Evolutionary conservation across 78 protist species (phyloP), one percentile per base, ranked within the genome.

Genomic region (Mastigamoeba balamuthi): DNA sequence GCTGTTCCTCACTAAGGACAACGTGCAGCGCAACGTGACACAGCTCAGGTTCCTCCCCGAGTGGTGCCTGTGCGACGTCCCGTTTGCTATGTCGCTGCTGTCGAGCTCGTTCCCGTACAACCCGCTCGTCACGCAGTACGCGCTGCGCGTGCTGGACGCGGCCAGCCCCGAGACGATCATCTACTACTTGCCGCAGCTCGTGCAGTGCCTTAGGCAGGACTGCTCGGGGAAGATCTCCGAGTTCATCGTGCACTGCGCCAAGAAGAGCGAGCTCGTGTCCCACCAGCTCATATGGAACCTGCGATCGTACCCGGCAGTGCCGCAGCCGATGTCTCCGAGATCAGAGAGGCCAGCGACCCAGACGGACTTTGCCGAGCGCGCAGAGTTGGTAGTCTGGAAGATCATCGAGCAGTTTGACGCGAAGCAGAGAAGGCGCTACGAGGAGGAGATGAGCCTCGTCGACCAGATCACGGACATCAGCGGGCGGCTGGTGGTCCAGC

Each of bases 211-310:
- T 25, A 2, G 3, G 67, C 10, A 39, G 42, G 69, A 41, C 28
- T 3, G 1, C 53, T 39, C 27, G 28, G 69, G 67, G 6, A 72
- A 72, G 33, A 77, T 79, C 29, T 77, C 77, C 58, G 75, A 78
- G 4, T 80, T 53, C 58, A 63, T 83, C 5, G 89, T 85, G 17
- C 17, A 58, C 9, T 80, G 81, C 0, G 9, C 77, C 4, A 65
- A 76, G 71, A 66, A 68, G 4, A 44, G 72, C 6, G 88, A 75
- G 38, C 35, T 83, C 4, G 5, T 91, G 3, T 85, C 93, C 0
- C 95, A 93, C 42, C 94, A 91, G 72, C 73, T 93, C 64, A 48
- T 93, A 53, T 93, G 96, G 96, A 80, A 87, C 40, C 53, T 86
- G 28, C 79, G 74, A 36, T 77, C 94, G 69, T 81, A 88, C 80